Conservation (phyloP, 108 stramenopile genomes). For the Nitzschia sp. region DNA sequence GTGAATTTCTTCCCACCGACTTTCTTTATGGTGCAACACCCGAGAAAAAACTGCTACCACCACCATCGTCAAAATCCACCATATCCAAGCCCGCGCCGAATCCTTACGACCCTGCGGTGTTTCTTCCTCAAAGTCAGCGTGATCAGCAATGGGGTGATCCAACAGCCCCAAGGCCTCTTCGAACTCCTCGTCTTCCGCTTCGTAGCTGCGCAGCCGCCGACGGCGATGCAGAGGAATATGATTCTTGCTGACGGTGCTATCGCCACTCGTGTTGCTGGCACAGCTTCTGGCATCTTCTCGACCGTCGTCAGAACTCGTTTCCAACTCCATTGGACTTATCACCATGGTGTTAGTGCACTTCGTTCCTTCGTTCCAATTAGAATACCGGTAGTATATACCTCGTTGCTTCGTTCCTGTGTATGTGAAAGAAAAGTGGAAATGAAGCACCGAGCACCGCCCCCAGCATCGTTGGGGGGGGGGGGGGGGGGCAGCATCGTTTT, state of each 20-base stretch:
- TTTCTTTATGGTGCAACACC: neutral
- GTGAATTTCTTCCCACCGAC: neutral
- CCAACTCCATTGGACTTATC: neutral
- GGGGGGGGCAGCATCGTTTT: no score
- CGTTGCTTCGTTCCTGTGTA: no score
- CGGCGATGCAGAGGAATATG: neutral
- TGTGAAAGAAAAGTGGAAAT: no score
- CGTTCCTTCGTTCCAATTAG: no score
- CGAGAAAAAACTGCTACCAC: neutral
- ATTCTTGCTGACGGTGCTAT: neutral
- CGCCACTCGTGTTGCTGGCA: neutral
- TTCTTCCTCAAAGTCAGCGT: slow-evolving; percentile 11
- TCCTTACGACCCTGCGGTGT: neutral
- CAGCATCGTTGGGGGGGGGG: no score
- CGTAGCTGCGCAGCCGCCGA: neutral
- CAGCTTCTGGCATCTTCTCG: neutral
- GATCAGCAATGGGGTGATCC: slow-evolving; percentile 3
- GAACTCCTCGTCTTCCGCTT: slow-evolving; percentile 13
- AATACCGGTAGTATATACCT: no score
- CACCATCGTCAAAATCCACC: slow-evolving; percentile 13
- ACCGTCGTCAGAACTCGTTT: neutral
- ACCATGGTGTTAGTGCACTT: neutral
- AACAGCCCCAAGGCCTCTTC: slow-evolving; percentile 4
- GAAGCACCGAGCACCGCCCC: no score
- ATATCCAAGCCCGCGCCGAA: slow-evolving; percentile 8